Base-by-base conservation (phyloP, 2,329 filamentous ascomycete species). In the Byssothecium circinans region DNA sequence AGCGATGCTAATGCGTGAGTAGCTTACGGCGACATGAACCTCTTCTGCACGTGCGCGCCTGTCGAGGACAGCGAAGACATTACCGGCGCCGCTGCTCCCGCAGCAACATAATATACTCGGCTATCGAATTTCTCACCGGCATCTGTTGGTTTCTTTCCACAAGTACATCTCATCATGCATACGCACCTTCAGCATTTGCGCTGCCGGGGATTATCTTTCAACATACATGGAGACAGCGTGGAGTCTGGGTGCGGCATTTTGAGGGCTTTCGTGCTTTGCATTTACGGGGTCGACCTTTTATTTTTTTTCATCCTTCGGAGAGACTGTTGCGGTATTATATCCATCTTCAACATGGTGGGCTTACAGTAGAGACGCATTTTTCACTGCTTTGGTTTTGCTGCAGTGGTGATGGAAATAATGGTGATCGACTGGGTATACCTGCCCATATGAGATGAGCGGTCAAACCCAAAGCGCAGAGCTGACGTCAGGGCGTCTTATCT, bases 11-110 rank as follows among this genome's bases (percentile, higher is more conserved):
- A 25, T 10, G 23, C 10, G 23, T 25, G 10, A 5, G 25, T 59
- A 92, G 89, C 89, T 11, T 96, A 89, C 64, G 91, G 91, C 50
- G 91, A 96, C 67, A 82, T 86, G 64, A 95, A 96, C 75, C 82
- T 96, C 52, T 96, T 96, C 81, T 96, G 91, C 78, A 95, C 90
- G 8, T 96, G 91, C 70, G 87, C 89, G 32, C 90, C 91, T 0
- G 88, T 95, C 7, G 88, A 90, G 41, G 57, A 50, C 7, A 25
- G 41, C 6, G 59, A 57, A 19, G 36, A 39, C 23, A 64, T 71
- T 23, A 71, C 68, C 0, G 68, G 67, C 36, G 61, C 57, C 7
- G 65, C 57, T 17, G 67, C 65, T n/a, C 67, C 67, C 1, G 60
- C 46, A 12, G 62, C 67, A 0, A 70, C 67, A 5, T 70, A 60